Conservation (phyloP, 208 protist genomes). For the Acanthamoeba lenticulata region DNA sequence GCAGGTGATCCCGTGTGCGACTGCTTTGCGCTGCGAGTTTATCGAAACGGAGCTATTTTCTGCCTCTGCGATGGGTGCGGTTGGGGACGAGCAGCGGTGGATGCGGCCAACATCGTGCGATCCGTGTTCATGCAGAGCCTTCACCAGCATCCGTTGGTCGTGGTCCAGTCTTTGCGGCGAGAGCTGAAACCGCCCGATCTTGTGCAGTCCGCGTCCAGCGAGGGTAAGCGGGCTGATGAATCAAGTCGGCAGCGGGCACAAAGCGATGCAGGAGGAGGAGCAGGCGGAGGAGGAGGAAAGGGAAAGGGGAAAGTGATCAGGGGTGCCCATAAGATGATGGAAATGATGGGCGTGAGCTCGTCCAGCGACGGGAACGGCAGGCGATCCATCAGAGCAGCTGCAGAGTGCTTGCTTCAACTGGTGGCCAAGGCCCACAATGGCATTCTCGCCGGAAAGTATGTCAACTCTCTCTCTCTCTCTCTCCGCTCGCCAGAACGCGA, state of each 20-base stretch:
- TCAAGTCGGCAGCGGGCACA: background rate
- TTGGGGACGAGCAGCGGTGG: conserved; percentile 7
- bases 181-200: background rate
- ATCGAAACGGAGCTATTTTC: conserved; percentile 57
- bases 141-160: background rate
- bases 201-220: background rate
- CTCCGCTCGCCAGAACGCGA: too few relatives aligned
- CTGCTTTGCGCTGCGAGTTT: conserved; percentile 26
- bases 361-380: background rate
- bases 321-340: background rate
- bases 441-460: conserved; percentile 48
- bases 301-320: background rate
- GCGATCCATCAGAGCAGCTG: conserved; percentile 1
- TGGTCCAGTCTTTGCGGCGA: background rate
- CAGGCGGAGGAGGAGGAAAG: background rate
- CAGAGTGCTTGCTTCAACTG: background rate
- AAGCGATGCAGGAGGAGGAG: background rate
- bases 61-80: conserved; percentile 68
- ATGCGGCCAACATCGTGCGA: background rate
- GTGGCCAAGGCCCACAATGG: conserved; percentile 48
- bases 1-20: conserved; percentile 65
- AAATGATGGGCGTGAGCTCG: conserved; percentile 34
- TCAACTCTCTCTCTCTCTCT: background rate
- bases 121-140: conserved; percentile 51
- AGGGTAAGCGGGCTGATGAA: background rate